phyloP scores from a whole-genome alignment of 352 stramenopile species.

The Phytopythium vexans region DNA sequence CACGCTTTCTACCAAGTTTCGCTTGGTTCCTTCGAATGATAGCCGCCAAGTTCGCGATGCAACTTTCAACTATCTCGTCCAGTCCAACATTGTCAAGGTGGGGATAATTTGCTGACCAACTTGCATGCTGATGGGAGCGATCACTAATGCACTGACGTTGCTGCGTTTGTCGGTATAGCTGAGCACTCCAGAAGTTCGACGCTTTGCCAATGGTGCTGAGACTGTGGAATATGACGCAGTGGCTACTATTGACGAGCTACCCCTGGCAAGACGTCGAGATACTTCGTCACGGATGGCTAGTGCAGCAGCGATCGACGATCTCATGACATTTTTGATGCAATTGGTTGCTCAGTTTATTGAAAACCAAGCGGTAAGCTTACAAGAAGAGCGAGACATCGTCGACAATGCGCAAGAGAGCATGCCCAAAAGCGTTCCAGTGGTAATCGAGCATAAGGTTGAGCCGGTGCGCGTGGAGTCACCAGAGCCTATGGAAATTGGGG shows the following conservation, averaged over 20 bases:
- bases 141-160: slow-evolving; percentile 9
- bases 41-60: slow-evolving; percentile 43
- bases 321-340: slow-evolving; percentile 42
- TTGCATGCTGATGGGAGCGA: background rate
- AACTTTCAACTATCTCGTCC: slow-evolving; percentile 44
- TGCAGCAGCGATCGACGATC: slow-evolving; percentile 32
- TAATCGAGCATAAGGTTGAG: background rate
- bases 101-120: background rate
- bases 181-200: slow-evolving; percentile 8
- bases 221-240: slow-evolving; percentile 30
- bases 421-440: background rate
- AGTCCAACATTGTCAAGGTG: slow-evolving; percentile 41
- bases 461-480: background rate
- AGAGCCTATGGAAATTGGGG: background rate
- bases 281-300: slow-evolving; percentile 23
- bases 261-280: slow-evolving; percentile 24
- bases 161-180: slow-evolving; percentile 16
- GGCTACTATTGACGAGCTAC: slow-evolving; percentile 33
- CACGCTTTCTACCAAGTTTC: slow-evolving; percentile 38
- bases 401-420: background rate
- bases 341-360: slow-evolving; percentile 32
- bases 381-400: too few species aligned
- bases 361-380: slow-evolving; percentile 7
- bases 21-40: slow-evolving; percentile 31
- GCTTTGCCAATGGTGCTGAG: slow-evolving; percentile 5